Base-by-base conservation (phyloP, 805 yeast genomes). In the Brettanomyces custersianus region DNA sequence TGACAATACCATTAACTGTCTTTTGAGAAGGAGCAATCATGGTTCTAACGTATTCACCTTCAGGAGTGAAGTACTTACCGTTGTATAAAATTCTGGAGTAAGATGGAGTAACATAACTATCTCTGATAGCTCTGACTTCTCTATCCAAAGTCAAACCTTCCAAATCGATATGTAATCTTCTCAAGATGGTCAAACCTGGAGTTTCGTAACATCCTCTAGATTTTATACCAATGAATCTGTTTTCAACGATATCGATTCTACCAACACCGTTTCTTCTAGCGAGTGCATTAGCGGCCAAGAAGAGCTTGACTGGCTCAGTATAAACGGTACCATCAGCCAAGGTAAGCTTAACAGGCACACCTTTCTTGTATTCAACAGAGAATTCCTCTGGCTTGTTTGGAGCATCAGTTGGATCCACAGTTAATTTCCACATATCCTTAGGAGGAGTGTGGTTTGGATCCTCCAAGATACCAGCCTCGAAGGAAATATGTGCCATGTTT, bases 261-360 rank as follows among this genome's bases (percentile, higher is more conserved):
- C 98, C 98, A 42, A 92, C 96, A 72, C 98, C 98, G 62, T 92
- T 88, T 72, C 96, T 87, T 77, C 98, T 88, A 41, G 96, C 97
- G 55, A 92, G 71, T 51, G 87, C 77, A 63, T 92, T 90, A 43
- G 96, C 96, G 47, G 87, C 81, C 50, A 84, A 66, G 75, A 92
- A 92, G 49, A 92, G 70, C 52, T 88, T 96, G 41, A 88, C 88
- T 35, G 97, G 90, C 41, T 82, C 90, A 34, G 95, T 78, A 44
- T 81, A 80, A 31, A 55, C 62, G 20, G 38, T 42, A 37, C 75
- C 77, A 39, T 75, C 80, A 39, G 66, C 69, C 54, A 82, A 75
- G 27, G 76, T 63, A 52, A 92, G 72, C 68, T 87, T 88, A 40
- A 69, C 72, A 36, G 98, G 98, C 44, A 82, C 61, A 63, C 98